Conservation (phyloP, 1,139 yeast genomes). For the Scheffersomyces segobiensis region DNA sequence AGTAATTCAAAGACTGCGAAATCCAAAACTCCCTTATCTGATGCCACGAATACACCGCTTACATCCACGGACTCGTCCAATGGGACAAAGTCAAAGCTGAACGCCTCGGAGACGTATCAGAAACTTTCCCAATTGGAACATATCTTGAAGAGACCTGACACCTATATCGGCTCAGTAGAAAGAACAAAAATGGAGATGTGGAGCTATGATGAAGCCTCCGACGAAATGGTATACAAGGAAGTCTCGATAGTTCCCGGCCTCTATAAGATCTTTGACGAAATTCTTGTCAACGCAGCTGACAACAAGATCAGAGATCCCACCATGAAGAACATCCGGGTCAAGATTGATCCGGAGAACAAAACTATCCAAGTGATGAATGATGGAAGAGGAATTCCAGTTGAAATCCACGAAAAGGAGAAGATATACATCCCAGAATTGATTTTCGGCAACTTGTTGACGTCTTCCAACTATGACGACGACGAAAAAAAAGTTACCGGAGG, state of each 20-base stretch:
- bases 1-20: conserved; percentile 11
- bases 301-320: conserved; percentile 92
- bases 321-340: conserved; percentile 84
- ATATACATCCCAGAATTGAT: conserved; percentile 95
- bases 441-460: conserved; percentile 91
- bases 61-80: not conserved
- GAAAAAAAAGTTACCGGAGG: conserved; percentile 98
- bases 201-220: conserved; percentile 72
- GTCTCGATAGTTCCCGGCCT: conserved; percentile 93
- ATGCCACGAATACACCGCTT: conserved; percentile 21
- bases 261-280: conserved; percentile 95
- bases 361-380: conserved; percentile 83
- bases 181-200: conserved; percentile 78
- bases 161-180: conserved; percentile 95
- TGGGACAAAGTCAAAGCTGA: conserved; percentile 9
- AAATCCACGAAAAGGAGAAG: conserved; percentile 87
- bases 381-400: conserved; percentile 95
- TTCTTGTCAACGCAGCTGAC: conserved; percentile 97
- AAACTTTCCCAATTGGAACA: conserved; percentile 94
- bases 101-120: conserved; percentile 81
- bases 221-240: conserved; percentile 68
- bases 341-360: conserved; percentile 73
- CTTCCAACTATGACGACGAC: conserved; percentile 94
- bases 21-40: conserved; percentile 21
- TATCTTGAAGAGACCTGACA: conserved; percentile 95